A percentile compares a stretch with the other conserved stretches of the same genome.
Conservation (phyloP, 225 moss, liverwort and hornwort species). For the Sphagnum contortum region DNA sequence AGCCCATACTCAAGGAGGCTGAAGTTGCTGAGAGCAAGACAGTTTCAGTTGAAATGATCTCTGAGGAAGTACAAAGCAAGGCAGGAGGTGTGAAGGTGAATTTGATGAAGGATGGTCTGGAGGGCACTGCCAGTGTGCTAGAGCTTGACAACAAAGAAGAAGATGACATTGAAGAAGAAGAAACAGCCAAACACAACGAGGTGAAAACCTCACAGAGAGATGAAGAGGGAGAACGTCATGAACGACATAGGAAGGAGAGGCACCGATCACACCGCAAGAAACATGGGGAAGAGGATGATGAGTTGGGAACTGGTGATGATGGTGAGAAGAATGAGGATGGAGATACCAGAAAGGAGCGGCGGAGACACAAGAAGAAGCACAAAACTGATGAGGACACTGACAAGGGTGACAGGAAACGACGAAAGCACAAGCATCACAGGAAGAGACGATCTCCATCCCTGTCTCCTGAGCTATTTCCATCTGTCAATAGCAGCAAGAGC, state of each 20-base stretch:
- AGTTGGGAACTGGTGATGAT: constrained; percentile 35
- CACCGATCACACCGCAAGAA: constrained; percentile 34
- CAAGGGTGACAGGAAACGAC: constrained; percentile 68
- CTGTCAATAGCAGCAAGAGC: constrained; percentile 18
- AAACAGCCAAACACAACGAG: constrained; percentile 10
- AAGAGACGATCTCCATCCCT: constrained; percentile 33
- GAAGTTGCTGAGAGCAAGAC: neutral
- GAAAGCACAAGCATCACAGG: constrained; percentile 47
- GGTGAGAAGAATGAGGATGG: constrained; percentile 54
- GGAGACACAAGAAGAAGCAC: constrained; percentile 62
- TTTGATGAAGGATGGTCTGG: constrained; percentile 1
- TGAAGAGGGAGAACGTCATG: constrained; percentile 36
- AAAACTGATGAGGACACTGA: constrained; percentile 68
- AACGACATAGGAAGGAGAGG: constrained; percentile 27
- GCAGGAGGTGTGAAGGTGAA: too few species aligned
- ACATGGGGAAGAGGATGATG: constrained; percentile 25
- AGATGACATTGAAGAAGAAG: constrained; percentile 15
- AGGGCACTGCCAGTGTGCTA: neutral
- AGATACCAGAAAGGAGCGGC: constrained; percentile 58
- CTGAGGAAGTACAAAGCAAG: too few species aligned
- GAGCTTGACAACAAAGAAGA: constrained; percentile 3
- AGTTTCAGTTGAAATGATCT: too few species aligned
- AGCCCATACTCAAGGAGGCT: constrained; percentile 8
- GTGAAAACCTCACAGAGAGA: constrained; percentile 31
- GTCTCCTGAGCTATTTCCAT: constrained; percentile 30